phyloP scores from a whole-genome alignment of 345 rosid species.

The Euphorbia lathyris region DNA sequence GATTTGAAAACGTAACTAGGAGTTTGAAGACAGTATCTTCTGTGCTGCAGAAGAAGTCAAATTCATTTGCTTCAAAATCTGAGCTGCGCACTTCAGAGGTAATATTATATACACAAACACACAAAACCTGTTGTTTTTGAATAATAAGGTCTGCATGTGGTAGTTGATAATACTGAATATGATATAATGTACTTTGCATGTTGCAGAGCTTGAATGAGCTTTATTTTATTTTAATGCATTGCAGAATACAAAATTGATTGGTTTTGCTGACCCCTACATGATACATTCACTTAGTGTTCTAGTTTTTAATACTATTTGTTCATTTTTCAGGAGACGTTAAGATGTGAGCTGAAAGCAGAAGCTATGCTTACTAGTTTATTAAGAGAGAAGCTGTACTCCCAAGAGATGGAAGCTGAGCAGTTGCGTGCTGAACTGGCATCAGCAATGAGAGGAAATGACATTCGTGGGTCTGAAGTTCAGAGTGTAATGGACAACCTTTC shows the following conservation, averaged over 20 bases:
- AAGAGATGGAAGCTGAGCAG: constrained; percentile 82
- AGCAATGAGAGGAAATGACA: constrained; percentile 74
- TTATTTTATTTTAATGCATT: too few species aligned
- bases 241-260: too few species aligned
- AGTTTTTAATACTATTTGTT: constrained; percentile 7
- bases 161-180: too few species aligned
- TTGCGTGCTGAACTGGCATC: constrained; percentile 83
- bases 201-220: too few species aligned
- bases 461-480: constrained; percentile 66
- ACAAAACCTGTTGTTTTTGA: too few species aligned
- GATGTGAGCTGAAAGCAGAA: constrained; percentile 70
- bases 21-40: constrained; percentile 67
- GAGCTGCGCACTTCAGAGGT: constrained; percentile 48
- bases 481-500: constrained; percentile 68
- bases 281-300: background rate
- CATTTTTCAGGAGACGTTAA: constrained; percentile 49
- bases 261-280: too few species aligned
- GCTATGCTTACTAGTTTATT: constrained; percentile 63
- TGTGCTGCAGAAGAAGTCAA: constrained; percentile 65
- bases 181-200: too few species aligned
- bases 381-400: constrained; percentile 78
- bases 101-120: constrained; percentile 2
- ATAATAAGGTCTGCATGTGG: too few species aligned
- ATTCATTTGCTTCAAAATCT: constrained; percentile 37
- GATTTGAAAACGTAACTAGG: constrained; percentile 62